A percentile compares a stretch with the other conserved stretches of the same genome.
phyloP scores from a whole-genome alignment of 2,329 filamentous ascomycete genomes.

The Verticillium longisporum region DNA sequence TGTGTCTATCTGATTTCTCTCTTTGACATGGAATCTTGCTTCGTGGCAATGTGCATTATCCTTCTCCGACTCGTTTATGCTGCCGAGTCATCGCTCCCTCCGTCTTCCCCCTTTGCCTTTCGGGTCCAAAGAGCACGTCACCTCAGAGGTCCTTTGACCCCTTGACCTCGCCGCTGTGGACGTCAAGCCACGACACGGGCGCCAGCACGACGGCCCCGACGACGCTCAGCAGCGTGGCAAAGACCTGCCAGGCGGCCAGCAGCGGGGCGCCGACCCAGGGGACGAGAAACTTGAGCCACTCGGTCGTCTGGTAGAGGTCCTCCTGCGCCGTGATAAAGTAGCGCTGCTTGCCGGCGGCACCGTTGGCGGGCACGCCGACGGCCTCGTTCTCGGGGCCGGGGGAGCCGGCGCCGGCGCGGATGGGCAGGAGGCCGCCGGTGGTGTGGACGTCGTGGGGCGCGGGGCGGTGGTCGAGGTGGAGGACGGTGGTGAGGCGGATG shows the following conservation, averaged over 20 bases:
- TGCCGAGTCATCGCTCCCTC: no score
- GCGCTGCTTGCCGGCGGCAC: constrained; percentile 20
- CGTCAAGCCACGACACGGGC: constrained; percentile 6
- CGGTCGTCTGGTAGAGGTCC: constrained; percentile 72
- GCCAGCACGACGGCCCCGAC: constrained; percentile 29
- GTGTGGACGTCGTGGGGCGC: constrained; percentile 16
- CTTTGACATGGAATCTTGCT: no score
- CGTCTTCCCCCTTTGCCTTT: background rate
- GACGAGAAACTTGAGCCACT: constrained; percentile 66
- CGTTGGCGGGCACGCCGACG: constrained; percentile 4
- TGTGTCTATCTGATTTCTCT: no score
- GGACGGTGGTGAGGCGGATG: constrained; percentile 61
- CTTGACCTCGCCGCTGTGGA: background rate
- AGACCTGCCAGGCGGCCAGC: constrained; percentile 52
- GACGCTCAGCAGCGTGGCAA: constrained; percentile 59
- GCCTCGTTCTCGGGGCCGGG: constrained; percentile 9
- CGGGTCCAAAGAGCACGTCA: background rate
- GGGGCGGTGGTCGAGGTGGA: constrained; percentile 48
- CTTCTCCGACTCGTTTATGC: no score
- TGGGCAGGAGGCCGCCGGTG: constrained; percentile 11
- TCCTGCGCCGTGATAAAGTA: constrained; percentile 75
- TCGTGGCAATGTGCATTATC: no score
- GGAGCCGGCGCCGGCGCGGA: constrained; percentile 7
- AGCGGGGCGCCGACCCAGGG: constrained; percentile 52
- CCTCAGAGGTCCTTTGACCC: background rate